phyloP scores from a whole-genome alignment of 371 early-diverging fungal species.

The Conidiobolus incongruus region DNA sequence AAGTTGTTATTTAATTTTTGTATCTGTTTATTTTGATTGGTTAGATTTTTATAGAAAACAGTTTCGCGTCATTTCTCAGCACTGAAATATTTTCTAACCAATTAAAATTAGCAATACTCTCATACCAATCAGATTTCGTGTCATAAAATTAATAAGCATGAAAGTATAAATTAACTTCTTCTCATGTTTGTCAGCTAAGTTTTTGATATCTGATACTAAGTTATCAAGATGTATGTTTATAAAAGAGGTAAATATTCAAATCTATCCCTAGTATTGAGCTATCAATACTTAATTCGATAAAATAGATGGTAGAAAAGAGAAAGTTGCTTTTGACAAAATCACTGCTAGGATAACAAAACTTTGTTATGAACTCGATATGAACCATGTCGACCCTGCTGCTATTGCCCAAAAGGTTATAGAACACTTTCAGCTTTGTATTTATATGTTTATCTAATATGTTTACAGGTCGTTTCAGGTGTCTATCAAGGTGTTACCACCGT shows the following conservation, averaged over 20 bases:
- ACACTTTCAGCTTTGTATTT: background rate
- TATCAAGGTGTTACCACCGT: constrained; percentile 92
- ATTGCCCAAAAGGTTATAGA: constrained; percentile 68
- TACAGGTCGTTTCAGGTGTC: constrained; percentile 75
- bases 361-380: constrained; percentile 80
- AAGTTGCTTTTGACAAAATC: constrained; percentile 83
- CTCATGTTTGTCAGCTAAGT: no score
- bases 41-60: no score
- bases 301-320: constrained; percentile 50
- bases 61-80: no score
- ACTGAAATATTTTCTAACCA: no score
- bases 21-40: no score
- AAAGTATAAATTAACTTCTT: no score
- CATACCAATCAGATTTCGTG: no score
- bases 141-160: no score
- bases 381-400: constrained; percentile 75
- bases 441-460: background rate
- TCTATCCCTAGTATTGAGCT: background rate
- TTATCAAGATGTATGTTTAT: background rate
- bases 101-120: no score
- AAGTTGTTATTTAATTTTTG: no score
- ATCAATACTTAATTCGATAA: background rate
- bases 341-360: constrained; percentile 51
- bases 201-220: background rate
- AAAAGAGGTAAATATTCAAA: background rate